Base-by-base conservation (phyloP, 495 filamentous ascomycete species). In the Hypoxylon intermedium region DNA sequence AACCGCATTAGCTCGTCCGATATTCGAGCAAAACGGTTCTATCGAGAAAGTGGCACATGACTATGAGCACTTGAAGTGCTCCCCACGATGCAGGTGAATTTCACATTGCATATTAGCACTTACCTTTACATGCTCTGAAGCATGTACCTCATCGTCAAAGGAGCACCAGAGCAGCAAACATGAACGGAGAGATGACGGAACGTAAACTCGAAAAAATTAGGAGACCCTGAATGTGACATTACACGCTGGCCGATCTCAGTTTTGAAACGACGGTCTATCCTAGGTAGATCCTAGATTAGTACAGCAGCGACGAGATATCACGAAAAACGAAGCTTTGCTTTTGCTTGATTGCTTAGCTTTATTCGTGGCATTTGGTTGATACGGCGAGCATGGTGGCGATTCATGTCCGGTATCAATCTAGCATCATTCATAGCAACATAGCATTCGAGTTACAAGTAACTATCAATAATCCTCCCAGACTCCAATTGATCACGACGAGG, bases 241-340 rank as follows among this genome's bases (percentile, higher is more conserved):
- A 55, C 56, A 28, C 34, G 26, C 33, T 6, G 13, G 54, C 51
- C 60, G 43, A 42, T 56, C 41, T 38, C 56, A 18, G 56, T 59
- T 43, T 43, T 18, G 38, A 31, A 12, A 18, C 16, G 21, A 28
- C 30, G 19, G 38, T 46, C 33, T n/a, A 49, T 18, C 21, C n/a
- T 44, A 34, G 24, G 28, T 59, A 30, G 49, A 42, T n/a, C 43
- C n/a, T 24, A 26, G 24, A 26, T 3, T 26, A 46, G 54, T 54
- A 51, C 23, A 64, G 54, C 44, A 52, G 47, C 34, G 41, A 63
- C 36, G 41, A 63, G 47, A 58, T 15, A 34, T 42, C 20, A 44
- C 18, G 37, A 47, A 21, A 40, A 19, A 36, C 19, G 33, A n/a
- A n/a, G 3, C 6, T 16, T 44, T 5, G 9, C 15, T 26, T 3